phyloP scores from a whole-genome alignment of 192 early-diverging fungal genomes.

The Podila verticillata region DNA sequence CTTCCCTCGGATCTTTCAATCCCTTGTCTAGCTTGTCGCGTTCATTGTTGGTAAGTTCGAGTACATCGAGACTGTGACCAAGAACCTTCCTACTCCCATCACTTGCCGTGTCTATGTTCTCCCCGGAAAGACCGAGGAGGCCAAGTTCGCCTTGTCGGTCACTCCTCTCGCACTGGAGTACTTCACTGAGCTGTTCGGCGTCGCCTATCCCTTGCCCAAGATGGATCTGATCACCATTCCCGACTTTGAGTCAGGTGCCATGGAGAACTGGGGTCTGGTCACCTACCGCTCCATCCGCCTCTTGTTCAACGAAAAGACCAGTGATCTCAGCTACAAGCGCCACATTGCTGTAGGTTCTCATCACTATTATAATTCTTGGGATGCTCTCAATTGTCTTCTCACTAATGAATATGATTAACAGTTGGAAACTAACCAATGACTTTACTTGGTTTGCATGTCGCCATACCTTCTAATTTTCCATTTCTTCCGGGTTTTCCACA shows the following conservation, averaged over 20 bases:
- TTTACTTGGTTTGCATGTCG: too few relatives aligned
- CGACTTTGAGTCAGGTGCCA: slow-evolving; percentile 88
- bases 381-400: background rate
- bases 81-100: slow-evolving; percentile 77
- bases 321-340: slow-evolving; percentile 81
- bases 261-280: slow-evolving; percentile 99
- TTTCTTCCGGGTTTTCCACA: too few relatives aligned
- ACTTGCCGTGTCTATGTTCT: slow-evolving; percentile 88
- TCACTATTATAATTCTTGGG: background rate
- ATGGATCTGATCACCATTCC: slow-evolving; percentile 91
- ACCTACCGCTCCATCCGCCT: slow-evolving; percentile 89
- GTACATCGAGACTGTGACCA: slow-evolving; percentile 84
- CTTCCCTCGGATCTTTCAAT: too few relatives aligned
- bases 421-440: too few relatives aligned
- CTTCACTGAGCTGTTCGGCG: slow-evolving; percentile 87
- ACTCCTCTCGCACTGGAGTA: slow-evolving; percentile 81
- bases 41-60: slow-evolving; percentile 94
- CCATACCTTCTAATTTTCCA: background rate
- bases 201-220: slow-evolving; percentile 94
- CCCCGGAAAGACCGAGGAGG: slow-evolving; percentile 80
- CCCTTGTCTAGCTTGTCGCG: slow-evolving; percentile 69
- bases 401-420: too few relatives aligned
- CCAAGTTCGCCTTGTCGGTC: slow-evolving; percentile 85
- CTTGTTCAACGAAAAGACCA: slow-evolving; percentile 84
- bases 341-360: slow-evolving; percentile 67